Evolutionary conservation across 129 eudicot species (phyloP).

Genomic region (Solidago caesia): DNA sequence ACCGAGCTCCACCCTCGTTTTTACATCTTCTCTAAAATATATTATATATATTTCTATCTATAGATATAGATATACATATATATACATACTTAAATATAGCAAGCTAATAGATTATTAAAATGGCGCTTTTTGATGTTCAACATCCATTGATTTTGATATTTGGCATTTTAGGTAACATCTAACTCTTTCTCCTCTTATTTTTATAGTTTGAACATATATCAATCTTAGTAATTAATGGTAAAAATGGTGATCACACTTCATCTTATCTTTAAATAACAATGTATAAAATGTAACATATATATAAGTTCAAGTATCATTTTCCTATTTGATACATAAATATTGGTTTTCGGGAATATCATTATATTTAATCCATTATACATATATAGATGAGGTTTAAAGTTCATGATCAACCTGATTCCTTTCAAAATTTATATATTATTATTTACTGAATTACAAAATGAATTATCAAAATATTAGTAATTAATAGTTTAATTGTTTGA

Average conservation of each 20-base stretch:
- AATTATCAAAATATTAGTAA: not conserved
- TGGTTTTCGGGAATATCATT: not conserved
- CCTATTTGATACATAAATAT: not conserved
- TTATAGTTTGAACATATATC: not conserved
- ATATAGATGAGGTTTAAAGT: not conserved
- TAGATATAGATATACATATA: not conserved
- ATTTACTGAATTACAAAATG: not conserved
- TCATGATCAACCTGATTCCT: constrained; percentile 25
- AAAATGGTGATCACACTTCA: not conserved
- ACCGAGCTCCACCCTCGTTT: not conserved
- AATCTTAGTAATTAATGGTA: not conserved
- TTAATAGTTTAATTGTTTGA: not conserved
- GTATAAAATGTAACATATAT: not conserved
- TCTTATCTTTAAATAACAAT: no score
- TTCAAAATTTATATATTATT: not conserved
- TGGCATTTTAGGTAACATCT: constrained; percentile 59
- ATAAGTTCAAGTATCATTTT: not conserved
- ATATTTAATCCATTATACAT: not conserved
- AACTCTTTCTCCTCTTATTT: not conserved
- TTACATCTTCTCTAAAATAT: no score
- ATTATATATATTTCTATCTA: not conserved
- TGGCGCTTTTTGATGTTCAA: constrained; percentile 60
- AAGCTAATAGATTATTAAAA: constrained; percentile 2
- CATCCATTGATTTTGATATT: constrained; percentile 55
- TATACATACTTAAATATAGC: not conserved